Evolutionary conservation across 352 stramenopile species (phyloP).

Genomic region (Globisporangium uncinulatum): DNA sequence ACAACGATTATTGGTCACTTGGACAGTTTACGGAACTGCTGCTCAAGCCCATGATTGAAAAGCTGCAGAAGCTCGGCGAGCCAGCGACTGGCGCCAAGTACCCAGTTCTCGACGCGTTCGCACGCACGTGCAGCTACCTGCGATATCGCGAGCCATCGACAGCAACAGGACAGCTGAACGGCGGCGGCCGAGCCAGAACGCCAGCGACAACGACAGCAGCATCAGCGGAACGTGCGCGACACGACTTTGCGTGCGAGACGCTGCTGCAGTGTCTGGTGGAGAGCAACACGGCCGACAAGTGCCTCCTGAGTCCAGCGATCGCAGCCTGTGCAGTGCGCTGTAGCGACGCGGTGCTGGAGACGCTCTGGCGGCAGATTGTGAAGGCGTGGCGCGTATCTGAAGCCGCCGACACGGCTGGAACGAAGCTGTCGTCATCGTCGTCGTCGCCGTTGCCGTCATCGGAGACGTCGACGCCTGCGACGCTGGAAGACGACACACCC

Average conservation of each 20-base stretch:
- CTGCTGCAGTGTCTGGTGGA: constrained; percentile 74
- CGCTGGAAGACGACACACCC: background rate
- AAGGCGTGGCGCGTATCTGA: constrained; percentile 5
- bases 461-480: background rate
- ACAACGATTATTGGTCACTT: background rate
- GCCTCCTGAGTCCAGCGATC: constrained; percentile 71
- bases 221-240: constrained; percentile 21
- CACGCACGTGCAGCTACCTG: constrained; percentile 24
- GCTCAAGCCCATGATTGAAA: constrained; percentile 63
- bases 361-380: constrained; percentile 45
- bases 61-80: constrained; percentile 58
- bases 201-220: background rate
- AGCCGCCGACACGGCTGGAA: too few relatives aligned
- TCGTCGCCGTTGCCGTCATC: background rate
- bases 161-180: background rate
- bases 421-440: too few relatives aligned
- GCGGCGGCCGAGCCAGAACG: background rate
- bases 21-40: constrained; percentile 46
- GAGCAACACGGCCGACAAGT: constrained; percentile 59
- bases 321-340: constrained; percentile 50
- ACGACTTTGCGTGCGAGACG: constrained; percentile 61
- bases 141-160: background rate
- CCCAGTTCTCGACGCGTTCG: constrained; percentile 61
- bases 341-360: constrained; percentile 42
- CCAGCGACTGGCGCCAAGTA: constrained; percentile 55